Evolutionary conservation across 192 early-diverging fungal genomes (phyloP), one percentile per base, ranked within the genome.

Genomic region (Backusella tarrabulga): DNA sequence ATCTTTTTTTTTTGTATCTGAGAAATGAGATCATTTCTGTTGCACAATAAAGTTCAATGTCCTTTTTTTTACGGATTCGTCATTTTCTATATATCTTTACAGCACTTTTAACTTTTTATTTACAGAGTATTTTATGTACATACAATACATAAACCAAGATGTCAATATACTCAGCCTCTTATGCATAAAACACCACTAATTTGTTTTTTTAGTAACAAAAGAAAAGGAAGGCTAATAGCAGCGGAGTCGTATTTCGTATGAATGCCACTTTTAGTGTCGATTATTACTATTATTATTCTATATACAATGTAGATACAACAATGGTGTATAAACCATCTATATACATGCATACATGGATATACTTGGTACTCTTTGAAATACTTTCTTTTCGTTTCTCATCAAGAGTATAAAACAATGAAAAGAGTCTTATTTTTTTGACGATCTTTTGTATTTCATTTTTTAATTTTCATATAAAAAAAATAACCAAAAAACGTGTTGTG

Each of bases 401-500:
- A 17, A 15, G 42, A 17, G 12, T 44, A 17, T 44, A 40, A 40
- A 40, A 40, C 3, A 40, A 40, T 40, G 38, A 40, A 40, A 12
- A 11, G 38, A 40, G 38, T 0, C 21, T 21, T 56, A 21, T 56
- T 21, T 9, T 21, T 56, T 56, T 2, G 54, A 11, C 54, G 54
- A 26, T 56, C 54, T 7, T 21, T 54, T 54, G 5, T 52, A 19
- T 52, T 12, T 23, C 17, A 21, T 56, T 56, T 56, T 56, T 26
- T 26, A 12, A 29, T 63, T 63, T 63, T 26, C 56, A 29, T 63
- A 44, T 44, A 15, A 44, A 44, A 44, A 44, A 60, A 23, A 52
- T 52, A 54, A 54, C 6, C 50, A 54, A 63, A 63, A 63, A 63
- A 63, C 56, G 56, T 63, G 56, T 63, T 63, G 26, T 63, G 23